Evolutionary conservation across 768 basidiomycete species (phyloP), one percentile per base, ranked within the genome.

Genomic region (Leucogyrophana mollusca): DNA sequence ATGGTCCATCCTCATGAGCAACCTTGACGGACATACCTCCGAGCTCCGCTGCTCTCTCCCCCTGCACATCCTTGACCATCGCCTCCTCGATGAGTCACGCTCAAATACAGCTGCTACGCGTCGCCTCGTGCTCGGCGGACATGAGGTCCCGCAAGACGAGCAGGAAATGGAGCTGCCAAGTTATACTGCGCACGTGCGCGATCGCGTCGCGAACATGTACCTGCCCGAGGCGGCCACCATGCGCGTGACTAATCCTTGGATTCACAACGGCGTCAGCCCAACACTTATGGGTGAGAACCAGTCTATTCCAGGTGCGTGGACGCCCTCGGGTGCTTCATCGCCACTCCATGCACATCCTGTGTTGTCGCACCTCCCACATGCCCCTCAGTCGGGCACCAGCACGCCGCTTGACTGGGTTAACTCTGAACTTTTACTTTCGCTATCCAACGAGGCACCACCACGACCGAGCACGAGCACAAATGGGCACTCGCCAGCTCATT

Each of bases 21-120:
- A 97, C 61, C 74, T 76, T 6, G 95, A 97, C 60, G 94, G 94
- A 0, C 95, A 97, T 61, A 85, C 83, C 3, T 94, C 92, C 8
- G 93, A 97, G 64, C 74, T 98, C n/a, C 83, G 94, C 13, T 97
- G 95, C 65, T 93, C 93, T 1, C 75, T 97, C 4, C 95, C 95
- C 0, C 67, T 98, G 25, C 82, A 90, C 58, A 76, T 98, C 39
- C 83, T 97, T 18, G 85, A 94, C 53, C 61, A 77, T 48, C 73
- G 79, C 10, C 69, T 95, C 1, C 73, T 89, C 13, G 74, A 83
- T 11, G 94, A 96, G 61, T 87, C 91, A 1, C 75, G 84, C 27
- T 72, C 77, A 2, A 76, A 82, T 20, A 87, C 91, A 4, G 73
- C 83, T n/a, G 73, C 74, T 4, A 91, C 92, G 0, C 80, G 94